phyloP scores from a whole-genome alignment of 352 stramenopile species.

The Pythium monospermum region DNA sequence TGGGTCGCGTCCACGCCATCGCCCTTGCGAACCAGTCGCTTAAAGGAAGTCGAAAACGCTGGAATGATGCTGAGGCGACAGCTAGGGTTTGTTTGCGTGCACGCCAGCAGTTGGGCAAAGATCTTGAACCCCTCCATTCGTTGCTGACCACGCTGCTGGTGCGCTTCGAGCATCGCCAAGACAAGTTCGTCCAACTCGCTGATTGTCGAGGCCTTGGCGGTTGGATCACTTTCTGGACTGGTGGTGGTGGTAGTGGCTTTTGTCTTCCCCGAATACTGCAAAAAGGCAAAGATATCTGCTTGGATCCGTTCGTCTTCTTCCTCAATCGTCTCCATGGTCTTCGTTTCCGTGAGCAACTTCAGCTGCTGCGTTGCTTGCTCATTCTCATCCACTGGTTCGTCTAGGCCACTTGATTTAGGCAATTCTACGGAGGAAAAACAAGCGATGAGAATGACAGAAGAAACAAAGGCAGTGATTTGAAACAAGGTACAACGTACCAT shows the following conservation, averaged over 20 bases:
- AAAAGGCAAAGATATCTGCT: slow-evolving; percentile 74
- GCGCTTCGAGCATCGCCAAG: slow-evolving; percentile 36
- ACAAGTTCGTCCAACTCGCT: slow-evolving; percentile 41
- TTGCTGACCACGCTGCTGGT: slow-evolving; percentile 41
- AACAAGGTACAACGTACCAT: slow-evolving; percentile 31
- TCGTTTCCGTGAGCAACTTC: slow-evolving; percentile 65
- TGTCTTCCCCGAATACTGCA: slow-evolving; percentile 33
- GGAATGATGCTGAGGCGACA: slow-evolving; percentile 71
- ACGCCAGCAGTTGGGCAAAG: slow-evolving; percentile 52
- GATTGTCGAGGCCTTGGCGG: neutral
- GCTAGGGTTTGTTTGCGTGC: slow-evolving; percentile 46
- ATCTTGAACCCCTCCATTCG: slow-evolving; percentile 63
- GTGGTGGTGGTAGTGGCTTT: slow-evolving; percentile 20
- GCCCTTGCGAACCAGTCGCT: slow-evolving; percentile 23
- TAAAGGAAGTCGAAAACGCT: slow-evolving; percentile 71
- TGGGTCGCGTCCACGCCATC: neutral
- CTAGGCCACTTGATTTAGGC: neutral
- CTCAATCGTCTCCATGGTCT: slow-evolving; percentile 70
- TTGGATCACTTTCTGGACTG: slow-evolving; percentile 12
- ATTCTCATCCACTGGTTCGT: slow-evolving; percentile 14
- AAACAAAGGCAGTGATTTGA: too few species aligned
- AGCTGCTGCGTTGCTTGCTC: slow-evolving; percentile 53
- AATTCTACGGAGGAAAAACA: neutral
- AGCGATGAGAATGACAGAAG: too few species aligned
- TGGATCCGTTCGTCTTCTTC: slow-evolving; percentile 84